Base-by-base conservation (phyloP, 495 filamentous ascomycete genomes). In the Apiosordaria backusii region DNA sequence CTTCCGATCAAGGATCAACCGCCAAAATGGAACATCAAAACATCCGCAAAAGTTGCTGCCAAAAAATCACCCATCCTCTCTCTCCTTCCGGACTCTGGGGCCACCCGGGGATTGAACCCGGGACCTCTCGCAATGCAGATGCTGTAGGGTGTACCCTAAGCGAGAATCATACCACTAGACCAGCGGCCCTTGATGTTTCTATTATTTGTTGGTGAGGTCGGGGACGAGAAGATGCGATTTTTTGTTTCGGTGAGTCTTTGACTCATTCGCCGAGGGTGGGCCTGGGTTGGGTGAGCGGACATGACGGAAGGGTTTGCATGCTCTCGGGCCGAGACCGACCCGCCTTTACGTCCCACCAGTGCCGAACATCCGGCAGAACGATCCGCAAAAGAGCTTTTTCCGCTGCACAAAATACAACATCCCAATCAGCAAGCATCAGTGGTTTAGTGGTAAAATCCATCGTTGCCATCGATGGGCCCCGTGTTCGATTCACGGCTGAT, bases 361-460 rank as follows among this genome's bases (percentile, higher is more conserved):
- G 2, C 35, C 35, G 35, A 45, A 45, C 35, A 45, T 45, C 35
- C 35, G 35, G 13, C 35, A 45, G 10, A 45, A 45, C 16, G 9
- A 18, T 15, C 1, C 35, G 16, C 35, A 45, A 18, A 45, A 45
- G 35, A 13, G 1, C 35, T 45, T 45, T 45, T 45, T 13, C 35
- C 6, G 35, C 5, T 45, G 35, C 13, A 13, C 1, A 6, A 45
- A 45, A 10, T 3, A 45, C 35, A 9, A 45, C 35, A 13, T 45
- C 35, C 35, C 9, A 15, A 45, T 13, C 10, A 0, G 1, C 35
- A 10, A 60, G 57, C 57, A 60, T 76, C 74, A 78, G 78, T 79
- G 78, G 77, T 80, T 80, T 81, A 81, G 79, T 81, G 79, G 78
- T 80, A 80, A 79, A 80, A 81, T 80, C 77, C 78, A 79, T 80